Base-by-base conservation (phyloP, 169 alveolate species). In the Plasmodium vivax region DNA sequence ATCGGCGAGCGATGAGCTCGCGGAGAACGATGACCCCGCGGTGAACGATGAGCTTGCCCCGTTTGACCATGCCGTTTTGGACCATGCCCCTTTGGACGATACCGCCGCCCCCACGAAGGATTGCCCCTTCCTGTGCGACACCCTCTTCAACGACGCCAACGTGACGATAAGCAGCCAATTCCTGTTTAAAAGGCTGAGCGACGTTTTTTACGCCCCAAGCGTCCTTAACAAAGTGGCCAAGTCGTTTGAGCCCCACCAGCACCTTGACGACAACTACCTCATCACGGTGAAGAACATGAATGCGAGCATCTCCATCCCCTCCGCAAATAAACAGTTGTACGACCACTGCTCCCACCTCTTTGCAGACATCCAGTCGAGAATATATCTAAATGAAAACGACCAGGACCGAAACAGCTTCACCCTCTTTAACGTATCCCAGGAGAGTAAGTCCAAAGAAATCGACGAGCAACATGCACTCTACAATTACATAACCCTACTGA, bases 371-470 rank as follows among this genome's bases (percentile, higher is more conserved):
- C 92, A 82, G n/a, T 82, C 95, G 27, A 82, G 38, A 5, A 71
- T 92, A 41, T 92, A 82, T 82, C 41, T 92, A 73, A 72, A 92
- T 92, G 95, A 92, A 92, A 92, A 92, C 58, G 95, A 92, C 56
- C 85, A 82, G 75, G 95, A 92, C 47, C 47, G 84, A 36, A 72
- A 82, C 19, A 92, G 83, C 43, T 81, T 73, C 36, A 92, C 82
- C 6, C 34, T 92, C 56, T 83, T 92, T 72, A 82, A 92, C 41
- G 8, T 82, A n/a, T 23, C 92, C 58, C 92, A 82, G 72, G 87
- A 92, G 72, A 92, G 75, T 72, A 92, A 92, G 58, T 36, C 95
- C 1, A 92, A 92, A 82, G 92, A 81, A 47, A 92, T 92, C 27
- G 95, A 92, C 75, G 92, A 82, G 23, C 82, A n/a, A 4, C 95